phyloP scores from a whole-genome alignment of 2,329 filamentous ascomycete genomes.

The Camillea tinctor region DNA sequence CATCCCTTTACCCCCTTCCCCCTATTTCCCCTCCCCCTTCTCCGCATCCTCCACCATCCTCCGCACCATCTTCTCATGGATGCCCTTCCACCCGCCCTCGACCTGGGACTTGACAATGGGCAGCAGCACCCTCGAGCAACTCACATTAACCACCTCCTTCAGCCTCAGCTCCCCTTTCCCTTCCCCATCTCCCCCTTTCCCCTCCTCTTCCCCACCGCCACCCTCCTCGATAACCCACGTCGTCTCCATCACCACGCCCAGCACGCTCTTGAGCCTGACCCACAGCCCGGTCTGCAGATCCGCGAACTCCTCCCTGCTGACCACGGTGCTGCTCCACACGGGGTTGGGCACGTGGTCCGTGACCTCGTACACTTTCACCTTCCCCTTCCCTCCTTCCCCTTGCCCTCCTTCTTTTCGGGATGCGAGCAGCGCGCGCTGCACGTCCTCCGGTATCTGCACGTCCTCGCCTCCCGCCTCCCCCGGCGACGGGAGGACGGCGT shows the following conservation, averaged over 20 bases:
- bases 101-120: conserved; percentile 50
- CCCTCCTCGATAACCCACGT: conserved; percentile 47
- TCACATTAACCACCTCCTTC: conserved; percentile 50
- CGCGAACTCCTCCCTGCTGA: conserved; percentile 54
- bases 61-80: conserved; percentile 48
- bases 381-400: conserved; percentile 4
- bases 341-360: conserved; percentile 54
- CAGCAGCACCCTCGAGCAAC: conserved; percentile 49
- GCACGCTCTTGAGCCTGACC: conserved; percentile 49
- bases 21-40: not conserved
- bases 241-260: conserved; percentile 54
- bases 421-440: conserved; percentile 3
- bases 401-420: not conserved
- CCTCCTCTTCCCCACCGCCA: conserved; percentile 34
- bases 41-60: conserved; percentile 35
- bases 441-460: too few species aligned
- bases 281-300: conserved; percentile 50
- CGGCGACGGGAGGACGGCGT: conserved; percentile 26
- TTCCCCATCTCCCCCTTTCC: conserved; percentile 20
- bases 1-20: not conserved
- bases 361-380: conserved; percentile 44
- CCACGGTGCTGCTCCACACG: conserved; percentile 54
- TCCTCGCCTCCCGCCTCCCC: conserved; percentile 25
- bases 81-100: conserved; percentile 48
- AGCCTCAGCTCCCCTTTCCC: conserved; percentile 37